phyloP scores from a whole-genome alignment of 2,329 filamentous ascomycete species.

The Ceratocystis huliohia region DNA sequence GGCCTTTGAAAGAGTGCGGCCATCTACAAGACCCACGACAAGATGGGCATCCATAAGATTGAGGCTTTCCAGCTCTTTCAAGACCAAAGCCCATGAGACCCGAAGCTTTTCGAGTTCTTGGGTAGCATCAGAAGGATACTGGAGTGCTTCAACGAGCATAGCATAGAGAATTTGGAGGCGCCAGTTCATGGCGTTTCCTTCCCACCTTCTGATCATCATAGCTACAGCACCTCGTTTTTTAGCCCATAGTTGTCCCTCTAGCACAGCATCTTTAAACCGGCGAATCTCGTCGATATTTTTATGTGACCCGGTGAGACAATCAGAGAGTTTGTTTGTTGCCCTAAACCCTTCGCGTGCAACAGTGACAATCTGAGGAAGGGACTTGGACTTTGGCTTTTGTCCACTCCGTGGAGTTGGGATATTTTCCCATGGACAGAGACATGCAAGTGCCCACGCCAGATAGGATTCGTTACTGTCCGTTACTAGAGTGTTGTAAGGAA shows the following conservation, averaged over 20 bases:
- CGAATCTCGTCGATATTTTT: conserved; percentile 52
- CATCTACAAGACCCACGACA: conserved; percentile 57
- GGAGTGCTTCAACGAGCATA: conserved; percentile 49
- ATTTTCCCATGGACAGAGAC: conserved; percentile 60
- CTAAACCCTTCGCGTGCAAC: conserved; percentile 69
- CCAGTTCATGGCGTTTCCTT: conserved; percentile 51
- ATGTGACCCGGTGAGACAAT: conserved; percentile 52
- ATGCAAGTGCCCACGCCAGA: conserved; percentile 62
- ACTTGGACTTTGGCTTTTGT: conserved; percentile 39
- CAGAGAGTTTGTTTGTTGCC: conserved; percentile 60
- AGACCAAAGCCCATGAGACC: conserved; percentile 15
- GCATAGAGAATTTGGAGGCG: conserved; percentile 56
- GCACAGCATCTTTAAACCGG: conserved; percentile 43
- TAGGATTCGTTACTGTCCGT: conserved; percentile 53
- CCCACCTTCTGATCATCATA: conserved; percentile 63
- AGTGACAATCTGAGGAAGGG: conserved; percentile 38
- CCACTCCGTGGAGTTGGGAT: conserved; percentile 32
- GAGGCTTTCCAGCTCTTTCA: conserved; percentile 42
- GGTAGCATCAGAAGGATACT: conserved; percentile 24
- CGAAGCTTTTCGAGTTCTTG: conserved; percentile 26
- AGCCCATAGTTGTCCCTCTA: conserved; percentile 34
- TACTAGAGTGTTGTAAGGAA: conserved; percentile 44
- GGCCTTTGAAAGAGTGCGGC: conserved; percentile 55
- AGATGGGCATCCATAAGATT: conserved; percentile 46
- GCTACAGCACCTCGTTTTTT: conserved; percentile 52